These are phyloP conservation scores for Pugionium cornutum DNA, from an alignment of 345 rosid genomes.

Conservation along the genomic window DNA sequence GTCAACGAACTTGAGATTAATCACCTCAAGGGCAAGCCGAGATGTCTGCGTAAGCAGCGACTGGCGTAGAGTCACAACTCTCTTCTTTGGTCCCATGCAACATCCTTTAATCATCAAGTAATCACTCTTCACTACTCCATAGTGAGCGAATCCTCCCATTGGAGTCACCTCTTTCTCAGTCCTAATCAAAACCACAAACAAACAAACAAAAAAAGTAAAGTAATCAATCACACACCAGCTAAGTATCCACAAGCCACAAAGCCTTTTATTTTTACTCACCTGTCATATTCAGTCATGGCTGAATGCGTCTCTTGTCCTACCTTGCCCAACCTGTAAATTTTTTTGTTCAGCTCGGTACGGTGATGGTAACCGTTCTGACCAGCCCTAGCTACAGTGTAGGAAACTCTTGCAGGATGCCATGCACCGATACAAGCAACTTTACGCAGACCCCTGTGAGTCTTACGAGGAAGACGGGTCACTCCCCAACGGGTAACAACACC, in stretches of 20 bases:
- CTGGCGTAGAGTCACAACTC: slow-evolving; percentile 78
- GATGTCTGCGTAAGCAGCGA: slow-evolving; percentile 75
- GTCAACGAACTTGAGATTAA: slow-evolving; percentile 79
- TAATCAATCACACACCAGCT: too few species aligned
- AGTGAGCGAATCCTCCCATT: slow-evolving; percentile 91
- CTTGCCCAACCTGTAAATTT: slow-evolving; percentile 77
- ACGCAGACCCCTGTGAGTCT: slow-evolving; percentile 89
- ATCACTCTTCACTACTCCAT: slow-evolving; percentile 78
- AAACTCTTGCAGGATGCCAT: slow-evolving; percentile 97
- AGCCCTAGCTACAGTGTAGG: slow-evolving; percentile 90
- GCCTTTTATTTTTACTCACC: slow-evolving; percentile 34
- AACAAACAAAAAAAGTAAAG: too few species aligned
- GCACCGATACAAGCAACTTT: slow-evolving; percentile 97
- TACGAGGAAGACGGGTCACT: slow-evolving; percentile 85
- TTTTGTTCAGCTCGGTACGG: slow-evolving; percentile 89
- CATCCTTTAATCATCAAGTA: slow-evolving; percentile 85
- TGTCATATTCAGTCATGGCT: slow-evolving; percentile 76
- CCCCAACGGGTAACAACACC: slow-evolving; percentile 97
- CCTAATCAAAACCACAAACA: slow-evolving; percentile 39
- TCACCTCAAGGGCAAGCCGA: slow-evolving; percentile 67
- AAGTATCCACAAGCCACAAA: too few species aligned
- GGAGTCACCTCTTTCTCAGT: slow-evolving; percentile 87
- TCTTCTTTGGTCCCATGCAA: slow-evolving; percentile 87
- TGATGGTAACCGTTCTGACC: slow-evolving; percentile 97
- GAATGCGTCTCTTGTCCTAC: slow-evolving; percentile 62